These are phyloP conservation scores for Aristolochia fimbriata DNA, from an alignment of 164 flowering plant genomes.

Conservation along the genomic window DNA sequence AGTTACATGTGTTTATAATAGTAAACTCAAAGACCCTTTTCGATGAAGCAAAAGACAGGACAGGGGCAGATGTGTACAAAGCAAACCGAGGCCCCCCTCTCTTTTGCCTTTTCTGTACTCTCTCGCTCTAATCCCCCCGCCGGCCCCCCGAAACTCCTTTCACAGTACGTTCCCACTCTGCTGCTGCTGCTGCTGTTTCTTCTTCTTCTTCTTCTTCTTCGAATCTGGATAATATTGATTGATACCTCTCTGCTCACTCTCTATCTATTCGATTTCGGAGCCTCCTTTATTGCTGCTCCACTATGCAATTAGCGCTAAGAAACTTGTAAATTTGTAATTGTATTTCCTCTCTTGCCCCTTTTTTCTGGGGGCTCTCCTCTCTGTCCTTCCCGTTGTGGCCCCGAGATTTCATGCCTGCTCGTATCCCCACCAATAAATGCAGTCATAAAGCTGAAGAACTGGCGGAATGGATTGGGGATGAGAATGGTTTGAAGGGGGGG, in stretches of 20 bases:
- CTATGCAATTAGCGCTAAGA: too few species aligned
- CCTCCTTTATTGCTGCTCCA: neutral
- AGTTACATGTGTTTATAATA: conserved; percentile 5
- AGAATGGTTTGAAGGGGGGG: neutral
- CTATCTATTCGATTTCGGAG: neutral
- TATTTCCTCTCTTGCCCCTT: neutral
- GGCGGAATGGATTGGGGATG: neutral
- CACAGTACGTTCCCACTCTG: too few species aligned
- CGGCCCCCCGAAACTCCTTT: too few species aligned
- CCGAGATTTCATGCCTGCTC: conserved; percentile 1
- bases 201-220: neutral
- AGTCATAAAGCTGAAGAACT: neutral
- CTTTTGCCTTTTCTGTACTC: neutral
- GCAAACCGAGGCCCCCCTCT: neutral
- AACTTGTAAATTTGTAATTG: too few species aligned
- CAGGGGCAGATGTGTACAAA: neutral
- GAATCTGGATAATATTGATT: too few species aligned
- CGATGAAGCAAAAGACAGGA: conserved; percentile 1
- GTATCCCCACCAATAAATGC: neutral
- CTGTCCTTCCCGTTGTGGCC: neutral
- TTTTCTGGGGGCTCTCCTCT: too few species aligned
- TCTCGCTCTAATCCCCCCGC: neutral
- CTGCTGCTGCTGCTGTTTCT: neutral
- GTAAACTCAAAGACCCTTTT: neutral
- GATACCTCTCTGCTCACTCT: too few species aligned